A percentile compares a stretch with the other conserved stretches of the same genome.
phyloP scores from a whole-genome alignment of 1,284 basidiomycete species.

The Mycosarcoma maydis region DNA sequence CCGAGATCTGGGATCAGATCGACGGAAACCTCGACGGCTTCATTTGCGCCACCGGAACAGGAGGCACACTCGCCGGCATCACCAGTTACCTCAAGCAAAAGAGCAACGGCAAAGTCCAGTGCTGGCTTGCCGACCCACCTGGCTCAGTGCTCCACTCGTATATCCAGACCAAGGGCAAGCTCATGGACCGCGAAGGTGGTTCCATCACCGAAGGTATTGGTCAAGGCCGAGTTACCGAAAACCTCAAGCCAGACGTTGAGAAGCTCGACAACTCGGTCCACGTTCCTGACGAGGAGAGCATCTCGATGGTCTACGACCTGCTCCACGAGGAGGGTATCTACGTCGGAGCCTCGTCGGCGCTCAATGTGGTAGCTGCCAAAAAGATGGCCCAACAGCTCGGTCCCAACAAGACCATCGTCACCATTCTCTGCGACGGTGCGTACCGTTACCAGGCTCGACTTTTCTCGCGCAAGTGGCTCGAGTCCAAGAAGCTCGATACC shows the following conservation, averaged over 20 bases:
- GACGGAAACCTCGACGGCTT: conserved; percentile 84
- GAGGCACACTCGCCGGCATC: conserved; percentile 90
- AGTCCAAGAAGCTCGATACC: conserved; percentile 79
- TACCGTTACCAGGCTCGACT: conserved; percentile 95
- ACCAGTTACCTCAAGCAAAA: conserved; percentile 87
- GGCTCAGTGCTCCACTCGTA: conserved; percentile 91
- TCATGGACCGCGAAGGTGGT: conserved; percentile 79
- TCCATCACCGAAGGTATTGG: conserved; percentile 99
- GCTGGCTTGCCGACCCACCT: conserved; percentile 95
- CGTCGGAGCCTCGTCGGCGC: conserved; percentile 91
- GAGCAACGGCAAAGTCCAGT: conserved; percentile 81
- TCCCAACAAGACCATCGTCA: conserved; percentile 81
- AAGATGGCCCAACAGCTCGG: conserved; percentile 88
- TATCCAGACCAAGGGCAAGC: conserved; percentile 78
- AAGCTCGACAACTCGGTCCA: conserved; percentile 83
- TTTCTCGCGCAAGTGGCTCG: conserved; percentile 94
- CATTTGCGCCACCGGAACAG: conserved; percentile 92
- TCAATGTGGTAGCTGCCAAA: conserved; percentile 93
- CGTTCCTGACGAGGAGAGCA: conserved; percentile 88
- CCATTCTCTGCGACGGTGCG: conserved; percentile 92
- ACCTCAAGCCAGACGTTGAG: conserved; percentile 82
- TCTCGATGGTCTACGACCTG: conserved; percentile 91
- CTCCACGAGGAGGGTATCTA: conserved; percentile 94
- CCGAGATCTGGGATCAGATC: conserved; percentile 95
- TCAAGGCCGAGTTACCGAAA: conserved; percentile 95